A percentile compares a stretch with the other conserved stretches of the same genome.
phyloP scores from a whole-genome alignment of 805 yeast species.

The Starmerella floris region DNA sequence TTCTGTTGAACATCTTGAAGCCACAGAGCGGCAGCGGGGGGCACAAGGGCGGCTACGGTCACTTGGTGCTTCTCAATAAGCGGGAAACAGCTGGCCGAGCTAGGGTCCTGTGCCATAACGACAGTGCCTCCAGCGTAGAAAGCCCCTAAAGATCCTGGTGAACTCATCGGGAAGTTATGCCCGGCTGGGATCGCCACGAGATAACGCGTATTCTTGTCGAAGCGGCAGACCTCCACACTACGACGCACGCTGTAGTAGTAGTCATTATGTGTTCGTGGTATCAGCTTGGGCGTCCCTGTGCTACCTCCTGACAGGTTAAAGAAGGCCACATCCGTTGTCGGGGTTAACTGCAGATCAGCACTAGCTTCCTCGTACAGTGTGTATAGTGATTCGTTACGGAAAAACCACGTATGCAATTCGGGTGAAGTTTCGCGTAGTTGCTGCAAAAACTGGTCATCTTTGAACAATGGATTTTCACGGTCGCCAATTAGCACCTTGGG shows the following conservation, averaged over 20 bases:
- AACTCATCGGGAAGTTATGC: conserved; percentile 16
- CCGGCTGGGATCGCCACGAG: conserved; percentile 14
- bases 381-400: conserved; percentile 1
- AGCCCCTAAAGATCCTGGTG: conserved; percentile 15
- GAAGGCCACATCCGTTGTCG: conserved; percentile 14
- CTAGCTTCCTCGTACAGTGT: not conserved
- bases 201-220: conserved; percentile 1
- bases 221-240: conserved; percentile 11
- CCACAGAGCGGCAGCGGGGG: conserved; percentile 16
- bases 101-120: conserved; percentile 12
- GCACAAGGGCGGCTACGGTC: conserved; percentile 12
- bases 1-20: conserved; percentile 7
- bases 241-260: conserved; percentile 13
- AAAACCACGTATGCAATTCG: not conserved
- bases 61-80: conserved; percentile 8
- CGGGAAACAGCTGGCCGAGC: conserved; percentile 12
- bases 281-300: conserved; percentile 15
- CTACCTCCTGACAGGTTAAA: conserved; percentile 14
- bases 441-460: conserved; percentile 3
- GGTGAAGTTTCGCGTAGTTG: conserved; percentile 4
- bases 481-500: conserved; percentile 13
- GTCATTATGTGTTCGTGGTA: conserved; percentile 16
- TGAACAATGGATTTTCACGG: conserved; percentile 10
- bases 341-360: not conserved
- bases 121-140: conserved; percentile 12